Conservation (phyloP, 495 filamentous ascomycete species). For the Aspergillus wentii region DNA sequence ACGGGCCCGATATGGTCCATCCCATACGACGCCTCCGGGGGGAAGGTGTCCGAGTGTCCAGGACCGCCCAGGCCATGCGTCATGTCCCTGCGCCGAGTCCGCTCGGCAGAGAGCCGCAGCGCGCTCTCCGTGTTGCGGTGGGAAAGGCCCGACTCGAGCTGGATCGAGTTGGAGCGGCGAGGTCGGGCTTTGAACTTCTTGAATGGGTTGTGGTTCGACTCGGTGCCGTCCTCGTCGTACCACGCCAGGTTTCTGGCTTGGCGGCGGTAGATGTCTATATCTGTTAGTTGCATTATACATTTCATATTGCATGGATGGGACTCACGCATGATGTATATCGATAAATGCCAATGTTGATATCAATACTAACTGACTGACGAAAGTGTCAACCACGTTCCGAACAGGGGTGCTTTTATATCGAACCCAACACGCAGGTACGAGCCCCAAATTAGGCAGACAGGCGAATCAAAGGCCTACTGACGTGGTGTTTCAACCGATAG, state of each 20-base stretch:
- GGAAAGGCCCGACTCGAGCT: constrained; percentile 22
- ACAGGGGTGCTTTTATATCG: too few species aligned
- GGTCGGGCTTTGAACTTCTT: constrained; percentile 33
- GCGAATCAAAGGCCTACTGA: too few species aligned
- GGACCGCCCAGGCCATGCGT: constrained; percentile 20
- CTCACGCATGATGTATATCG: too few species aligned
- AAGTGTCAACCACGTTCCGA: too few species aligned
- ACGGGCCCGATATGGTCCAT: too few species aligned
- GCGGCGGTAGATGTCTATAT: constrained; percentile 41
- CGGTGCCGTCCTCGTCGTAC: constrained; percentile 41
- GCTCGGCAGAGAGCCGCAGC: constrained; percentile 22
- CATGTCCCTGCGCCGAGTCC: constrained; percentile 22
- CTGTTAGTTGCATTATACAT: too few species aligned
- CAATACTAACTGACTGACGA: too few species aligned
- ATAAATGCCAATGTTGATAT: too few species aligned
- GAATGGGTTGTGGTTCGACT: constrained; percentile 44
- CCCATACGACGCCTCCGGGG: constrained; percentile 20
- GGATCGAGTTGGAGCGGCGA: constrained; percentile 26
- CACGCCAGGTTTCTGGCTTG: constrained; percentile 41
- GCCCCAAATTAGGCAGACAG: too few species aligned
- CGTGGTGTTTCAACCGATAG: too few species aligned
- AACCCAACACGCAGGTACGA: too few species aligned
- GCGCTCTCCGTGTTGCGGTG: constrained; percentile 19
- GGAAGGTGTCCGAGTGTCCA: constrained; percentile 24
- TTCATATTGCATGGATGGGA: too few species aligned